Percentiles rank a stretch among this genome's conserved stretches.
These are phyloP conservation scores for Rhizophora mangle DNA, from an alignment of 345 rosid species.

Conservation along the genomic window DNA sequence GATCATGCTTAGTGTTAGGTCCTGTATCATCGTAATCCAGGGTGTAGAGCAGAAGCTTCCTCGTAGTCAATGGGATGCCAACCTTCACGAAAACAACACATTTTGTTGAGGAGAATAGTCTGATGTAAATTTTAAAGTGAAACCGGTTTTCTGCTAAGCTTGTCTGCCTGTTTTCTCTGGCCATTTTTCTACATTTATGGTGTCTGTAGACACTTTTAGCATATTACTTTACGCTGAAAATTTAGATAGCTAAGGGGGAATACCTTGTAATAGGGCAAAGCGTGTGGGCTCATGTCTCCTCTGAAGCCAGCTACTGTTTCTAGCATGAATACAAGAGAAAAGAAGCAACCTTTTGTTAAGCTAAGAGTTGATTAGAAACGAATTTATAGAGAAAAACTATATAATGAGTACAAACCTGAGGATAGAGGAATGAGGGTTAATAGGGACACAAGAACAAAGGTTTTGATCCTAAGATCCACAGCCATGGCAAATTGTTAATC, in stretches of 20 bases:
- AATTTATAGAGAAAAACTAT: too few species aligned
- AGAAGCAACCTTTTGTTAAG: neutral
- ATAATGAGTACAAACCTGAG: slow-evolving; percentile 21
- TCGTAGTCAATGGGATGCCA: slow-evolving; percentile 16
- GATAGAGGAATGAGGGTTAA: slow-evolving; percentile 36
- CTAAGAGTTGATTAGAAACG: neutral
- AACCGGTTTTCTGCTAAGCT: too few species aligned
- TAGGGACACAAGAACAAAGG: slow-evolving; percentile 39
- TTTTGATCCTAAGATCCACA: slow-evolving; percentile 27
- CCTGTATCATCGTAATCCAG: slow-evolving; percentile 61
- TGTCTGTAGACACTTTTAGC: too few species aligned
- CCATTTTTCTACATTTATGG: too few species aligned
- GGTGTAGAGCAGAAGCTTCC: slow-evolving; percentile 54
- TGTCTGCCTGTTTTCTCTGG: too few species aligned
- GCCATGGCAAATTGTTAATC: slow-evolving; percentile 36
- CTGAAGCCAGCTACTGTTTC: slow-evolving; percentile 39
- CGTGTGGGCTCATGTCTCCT: slow-evolving; percentile 27
- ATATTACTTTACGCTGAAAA: too few species aligned
- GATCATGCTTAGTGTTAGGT: slow-evolving; percentile 63
- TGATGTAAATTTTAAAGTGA: too few species aligned
- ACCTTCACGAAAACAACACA: slow-evolving; percentile 20
- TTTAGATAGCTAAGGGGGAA: too few species aligned
- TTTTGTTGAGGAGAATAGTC: too few species aligned
- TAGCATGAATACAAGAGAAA: slow-evolving; percentile 22
- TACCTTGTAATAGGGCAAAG: slow-evolving; percentile 26